Evolutionary conservation across 495 filamentous ascomycete genomes (phyloP).

Genomic region (Sporormia fimetaria): DNA sequence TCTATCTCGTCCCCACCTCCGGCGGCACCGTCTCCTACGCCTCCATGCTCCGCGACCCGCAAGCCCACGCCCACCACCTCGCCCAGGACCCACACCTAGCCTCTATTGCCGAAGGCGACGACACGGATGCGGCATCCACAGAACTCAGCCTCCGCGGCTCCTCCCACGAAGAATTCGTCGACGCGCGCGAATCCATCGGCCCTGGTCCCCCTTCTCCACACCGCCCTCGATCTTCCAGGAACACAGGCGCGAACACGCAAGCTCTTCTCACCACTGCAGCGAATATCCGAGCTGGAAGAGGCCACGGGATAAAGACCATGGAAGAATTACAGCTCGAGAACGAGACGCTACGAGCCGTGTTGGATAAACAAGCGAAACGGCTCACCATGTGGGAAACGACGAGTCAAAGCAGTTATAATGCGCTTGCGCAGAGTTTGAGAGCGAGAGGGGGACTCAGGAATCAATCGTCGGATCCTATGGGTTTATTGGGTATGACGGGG

Average conservation of each 20-base stretch:
- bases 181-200: conserved; percentile 61
- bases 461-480: conserved; percentile 7
- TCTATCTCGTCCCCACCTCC: conserved; percentile 87
- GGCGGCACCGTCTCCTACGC: conserved; percentile 86
- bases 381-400: conserved; percentile 78
- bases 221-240: conserved; percentile 22
- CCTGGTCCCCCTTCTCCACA: conserved; percentile 39
- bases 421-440: conserved; percentile 67
- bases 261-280: conserved; percentile 8
- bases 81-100: conserved; percentile 33
- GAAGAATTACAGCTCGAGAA: conserved; percentile 83
- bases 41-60: conserved; percentile 62
- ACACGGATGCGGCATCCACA: conserved; percentile 40
- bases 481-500: conserved; percentile 6
- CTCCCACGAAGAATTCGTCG: conserved; percentile 54
- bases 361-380: conserved; percentile 66
- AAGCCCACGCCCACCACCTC: conserved; percentile 48
- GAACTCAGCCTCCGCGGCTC: conserved; percentile 15
- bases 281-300: conserved; percentile 28
- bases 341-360: conserved; percentile 55
- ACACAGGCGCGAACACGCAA: not conserved
- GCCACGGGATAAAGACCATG: conserved; percentile 43
- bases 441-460: conserved; percentile 26
- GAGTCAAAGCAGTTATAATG: conserved; percentile 68
- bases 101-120: conserved; percentile 42